Conservation (phyloP, 352 stramenopile species). For the Pythium monospermum region DNA sequence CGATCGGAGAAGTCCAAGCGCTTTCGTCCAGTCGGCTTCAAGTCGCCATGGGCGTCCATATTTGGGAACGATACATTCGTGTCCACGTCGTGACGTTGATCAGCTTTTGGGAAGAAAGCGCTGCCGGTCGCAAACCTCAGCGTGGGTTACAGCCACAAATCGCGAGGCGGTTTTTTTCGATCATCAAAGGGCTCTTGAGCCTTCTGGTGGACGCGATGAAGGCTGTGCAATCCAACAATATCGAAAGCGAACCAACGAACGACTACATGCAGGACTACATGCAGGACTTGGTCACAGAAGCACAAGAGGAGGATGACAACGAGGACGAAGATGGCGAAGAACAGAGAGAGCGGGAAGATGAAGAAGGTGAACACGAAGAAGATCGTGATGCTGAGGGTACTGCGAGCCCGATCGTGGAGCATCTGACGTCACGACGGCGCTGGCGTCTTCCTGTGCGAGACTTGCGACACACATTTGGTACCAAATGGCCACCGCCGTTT, state of each 20-base stretch:
- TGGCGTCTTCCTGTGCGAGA: conserved; percentile 51
- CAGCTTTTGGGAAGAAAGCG: conserved; percentile 80
- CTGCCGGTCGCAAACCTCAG: conserved; percentile 53
- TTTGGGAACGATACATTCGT: conserved; percentile 82
- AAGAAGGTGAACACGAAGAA: conserved; percentile 21
- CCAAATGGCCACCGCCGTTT: conserved; percentile 55
- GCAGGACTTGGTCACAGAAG: conserved; percentile 4
- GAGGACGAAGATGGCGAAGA: conserved; percentile 27
- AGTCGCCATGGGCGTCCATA: conserved; percentile 57
- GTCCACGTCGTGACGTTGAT: conserved; percentile 77
- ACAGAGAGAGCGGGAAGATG: conserved; percentile 23
- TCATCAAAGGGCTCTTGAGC: conserved; percentile 59
- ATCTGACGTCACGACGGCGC: conserved; percentile 33
- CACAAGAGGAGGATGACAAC: conserved; percentile 9
- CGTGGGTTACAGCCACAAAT: conserved; percentile 73
- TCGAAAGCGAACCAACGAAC: conserved; percentile 15
- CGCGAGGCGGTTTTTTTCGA: conserved; percentile 68
- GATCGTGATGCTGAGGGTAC: conserved; percentile 23
- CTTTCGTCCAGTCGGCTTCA: conserved; percentile 33
- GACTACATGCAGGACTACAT: no score
- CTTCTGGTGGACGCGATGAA: conserved; percentile 31
- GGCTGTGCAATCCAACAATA: background rate
- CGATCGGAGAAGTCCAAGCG: conserved; percentile 55
- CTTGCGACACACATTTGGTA: conserved; percentile 36
- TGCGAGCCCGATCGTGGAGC: no score